phyloP scores from a whole-genome alignment of 306 rosid species.

The Vigna mungo region DNA sequence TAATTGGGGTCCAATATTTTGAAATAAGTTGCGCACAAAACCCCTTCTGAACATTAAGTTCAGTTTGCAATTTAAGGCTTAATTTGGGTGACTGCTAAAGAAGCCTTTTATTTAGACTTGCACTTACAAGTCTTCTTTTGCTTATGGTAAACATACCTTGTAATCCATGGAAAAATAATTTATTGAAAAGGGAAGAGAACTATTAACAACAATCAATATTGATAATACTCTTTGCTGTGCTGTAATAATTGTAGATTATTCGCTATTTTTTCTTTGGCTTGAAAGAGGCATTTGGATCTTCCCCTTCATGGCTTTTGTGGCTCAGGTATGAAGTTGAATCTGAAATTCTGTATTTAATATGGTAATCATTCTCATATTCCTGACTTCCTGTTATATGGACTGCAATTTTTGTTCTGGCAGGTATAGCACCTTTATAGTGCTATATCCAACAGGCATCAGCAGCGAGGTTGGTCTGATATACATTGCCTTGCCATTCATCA shows the following conservation, averaged over 20 bases:
- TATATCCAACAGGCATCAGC: conserved; percentile 13
- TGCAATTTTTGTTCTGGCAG: not conserved
- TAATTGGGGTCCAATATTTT: too few species aligned
- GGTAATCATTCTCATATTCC: not conserved
- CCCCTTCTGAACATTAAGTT: too few species aligned
- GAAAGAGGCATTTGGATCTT: conserved; percentile 14
- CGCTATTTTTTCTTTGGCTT: conserved; percentile 14
- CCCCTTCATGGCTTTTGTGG: conserved; percentile 26
- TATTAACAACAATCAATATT: not conserved
- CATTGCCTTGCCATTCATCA: conserved; percentile 7
- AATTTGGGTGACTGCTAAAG: not conserved
- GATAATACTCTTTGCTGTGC: not conserved
- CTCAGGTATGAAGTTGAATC: conserved; percentile 3
- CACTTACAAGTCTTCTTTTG: not conserved
- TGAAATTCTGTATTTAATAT: not conserved
- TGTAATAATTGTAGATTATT: conserved; percentile 6
- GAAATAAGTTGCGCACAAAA: too few species aligned
- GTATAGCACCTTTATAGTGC: conserved; percentile 12
- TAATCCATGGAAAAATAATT: not conserved
- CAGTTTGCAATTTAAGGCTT: not conserved
- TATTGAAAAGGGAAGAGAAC: not conserved
- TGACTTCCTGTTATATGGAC: not conserved
- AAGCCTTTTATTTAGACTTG: not conserved
- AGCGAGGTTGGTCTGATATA: conserved; percentile 24
- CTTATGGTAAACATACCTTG: not conserved